A percentile compares a stretch with the other conserved stretches of the same genome.
phyloP scores from a whole-genome alignment of 1,284 basidiomycete species.

The Pascua sp. region DNA sequence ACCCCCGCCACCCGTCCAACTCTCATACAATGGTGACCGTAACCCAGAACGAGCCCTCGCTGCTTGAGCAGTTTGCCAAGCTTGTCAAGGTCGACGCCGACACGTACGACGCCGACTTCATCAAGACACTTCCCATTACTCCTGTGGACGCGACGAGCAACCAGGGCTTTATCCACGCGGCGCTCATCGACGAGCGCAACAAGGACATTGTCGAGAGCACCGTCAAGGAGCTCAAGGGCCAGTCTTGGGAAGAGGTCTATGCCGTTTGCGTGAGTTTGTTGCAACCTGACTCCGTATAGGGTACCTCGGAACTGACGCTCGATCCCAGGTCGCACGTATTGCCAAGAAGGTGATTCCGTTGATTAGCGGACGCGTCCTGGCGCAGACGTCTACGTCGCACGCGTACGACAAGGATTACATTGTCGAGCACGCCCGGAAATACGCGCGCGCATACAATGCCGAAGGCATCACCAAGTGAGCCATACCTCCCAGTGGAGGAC shows the following conservation, averaged over 20 bases:
- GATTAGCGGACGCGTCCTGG: conserved; percentile 22
- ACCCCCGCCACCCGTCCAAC: neutral
- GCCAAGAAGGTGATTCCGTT: conserved; percentile 18
- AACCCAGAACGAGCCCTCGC: neutral
- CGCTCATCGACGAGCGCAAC: conserved; percentile 30
- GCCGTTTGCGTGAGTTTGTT: conserved; percentile 27
- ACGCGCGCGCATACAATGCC: conserved; percentile 15
- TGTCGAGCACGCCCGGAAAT: conserved; percentile 14
- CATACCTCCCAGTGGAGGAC: neutral
- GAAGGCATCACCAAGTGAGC: conserved; percentile 20
- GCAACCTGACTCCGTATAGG: neutral
- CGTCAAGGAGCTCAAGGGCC: conserved; percentile 25
- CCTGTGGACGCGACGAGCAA: conserved; percentile 39
- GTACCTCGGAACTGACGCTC: neutral
- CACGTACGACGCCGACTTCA: conserved; percentile 28
- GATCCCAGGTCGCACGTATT: conserved; percentile 13
- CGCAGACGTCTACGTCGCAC: conserved; percentile 17
- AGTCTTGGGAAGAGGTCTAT: conserved; percentile 28
- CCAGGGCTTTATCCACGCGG: conserved; percentile 30
- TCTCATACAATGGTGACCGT: neutral
- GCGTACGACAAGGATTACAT: conserved; percentile 18
- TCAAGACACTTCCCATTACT: conserved; percentile 27
- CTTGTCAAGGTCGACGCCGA: conserved; percentile 33
- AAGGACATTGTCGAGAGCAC: conserved; percentile 28
- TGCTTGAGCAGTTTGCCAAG: conserved; percentile 37